Evolutionary conservation across 129 eudicot genomes (phyloP), one percentile per base, ranked within the genome.

Genomic region (Smallanthus sonchifolius): DNA sequence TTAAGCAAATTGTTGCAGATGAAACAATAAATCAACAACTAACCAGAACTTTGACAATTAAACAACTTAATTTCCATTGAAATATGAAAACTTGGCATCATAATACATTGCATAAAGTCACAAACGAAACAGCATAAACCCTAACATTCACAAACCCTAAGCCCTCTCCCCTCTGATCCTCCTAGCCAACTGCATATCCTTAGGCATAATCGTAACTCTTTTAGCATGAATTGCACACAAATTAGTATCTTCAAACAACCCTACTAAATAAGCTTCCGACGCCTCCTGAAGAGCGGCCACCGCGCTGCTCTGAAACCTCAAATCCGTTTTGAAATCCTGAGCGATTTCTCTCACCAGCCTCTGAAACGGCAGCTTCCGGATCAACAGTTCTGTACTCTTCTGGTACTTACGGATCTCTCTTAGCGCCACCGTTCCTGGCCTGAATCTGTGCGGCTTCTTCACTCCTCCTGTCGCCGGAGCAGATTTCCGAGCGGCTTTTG

Each of bases 401-500:
- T 62, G 68, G 45, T 62, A 62, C 45, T 62, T 62, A 6, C 68
- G 44, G 28, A 62, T 62, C 68, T 62, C 68, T 5, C 68, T 36
- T 3, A 62, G 13, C 28, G 68, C 68, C 68, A 62, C 68, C 2
- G 68, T 62, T 3, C 68, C 68, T 15, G 68, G 68, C 45, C 68
- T 36, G 45, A 62, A 62, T 36, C 68, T 62, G 44, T 62, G 68
- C 5, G 68, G 68, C 24, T 62, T 62, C 45, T 62, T 62, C 68
- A 62, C 68, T 36, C 68, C 68, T 36, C 68, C 68, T 45, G 68
- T 62, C 2, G 68, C 68, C 44, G 68, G 68, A 62, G 68, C 68
- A 0, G 68, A 62, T 62, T 62, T 62, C 28, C 68, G 44, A 5
- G 68, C 68, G 6, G 68, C 68, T 14, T 62, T 62, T 2, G 68